Evolutionary conservation across 768 basidiomycete genomes (phyloP).

Genomic region (Stropharia rugosoannulata): DNA sequence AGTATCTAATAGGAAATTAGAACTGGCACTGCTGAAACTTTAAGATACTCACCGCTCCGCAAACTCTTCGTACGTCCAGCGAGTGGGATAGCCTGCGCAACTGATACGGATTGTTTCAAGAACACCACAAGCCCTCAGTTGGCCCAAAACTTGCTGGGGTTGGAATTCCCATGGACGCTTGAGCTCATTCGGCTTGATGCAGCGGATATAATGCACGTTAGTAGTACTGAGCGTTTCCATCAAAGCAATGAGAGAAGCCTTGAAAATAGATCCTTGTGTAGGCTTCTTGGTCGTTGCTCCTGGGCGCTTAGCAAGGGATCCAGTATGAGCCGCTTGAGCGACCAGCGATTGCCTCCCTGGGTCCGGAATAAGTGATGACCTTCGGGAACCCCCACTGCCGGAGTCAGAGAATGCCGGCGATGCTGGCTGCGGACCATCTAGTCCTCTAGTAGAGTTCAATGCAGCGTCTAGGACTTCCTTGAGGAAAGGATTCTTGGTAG

Average conservation of each 20-base stretch:
- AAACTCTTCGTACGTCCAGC: constrained; percentile 99
- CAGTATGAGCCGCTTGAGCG: constrained; percentile 37
- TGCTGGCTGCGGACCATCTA: constrained; percentile 67
- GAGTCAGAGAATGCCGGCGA: constrained; percentile 81
- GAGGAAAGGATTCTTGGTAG: constrained; percentile 89
- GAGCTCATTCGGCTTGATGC: constrained; percentile 97
- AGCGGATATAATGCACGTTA: constrained; percentile 98
- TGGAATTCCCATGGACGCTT: constrained; percentile 98
- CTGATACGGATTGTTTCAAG: constrained; percentile 98
- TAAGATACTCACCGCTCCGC: constrained; percentile 77
- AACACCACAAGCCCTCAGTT: constrained; percentile 97
- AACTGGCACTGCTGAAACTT: neutral
- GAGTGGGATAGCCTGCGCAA: constrained; percentile 97
- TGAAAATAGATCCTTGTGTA: constrained; percentile 98
- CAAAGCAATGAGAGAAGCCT: constrained; percentile 85
- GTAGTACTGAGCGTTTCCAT: constrained; percentile 98
- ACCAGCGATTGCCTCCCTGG: constrained; percentile 79
- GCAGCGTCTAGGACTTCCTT: constrained; percentile 94
- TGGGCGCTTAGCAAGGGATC: constrained; percentile 53
- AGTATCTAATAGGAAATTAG: constrained; percentile 61
- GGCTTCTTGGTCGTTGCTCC: constrained; percentile 83
- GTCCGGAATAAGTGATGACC: constrained; percentile 85
- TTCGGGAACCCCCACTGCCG: constrained; percentile 73
- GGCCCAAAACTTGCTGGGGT: constrained; percentile 92
- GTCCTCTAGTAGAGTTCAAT: constrained; percentile 65